Conservation (phyloP, 1,284 basidiomycete species). For the Neolentinus lepideus region DNA sequence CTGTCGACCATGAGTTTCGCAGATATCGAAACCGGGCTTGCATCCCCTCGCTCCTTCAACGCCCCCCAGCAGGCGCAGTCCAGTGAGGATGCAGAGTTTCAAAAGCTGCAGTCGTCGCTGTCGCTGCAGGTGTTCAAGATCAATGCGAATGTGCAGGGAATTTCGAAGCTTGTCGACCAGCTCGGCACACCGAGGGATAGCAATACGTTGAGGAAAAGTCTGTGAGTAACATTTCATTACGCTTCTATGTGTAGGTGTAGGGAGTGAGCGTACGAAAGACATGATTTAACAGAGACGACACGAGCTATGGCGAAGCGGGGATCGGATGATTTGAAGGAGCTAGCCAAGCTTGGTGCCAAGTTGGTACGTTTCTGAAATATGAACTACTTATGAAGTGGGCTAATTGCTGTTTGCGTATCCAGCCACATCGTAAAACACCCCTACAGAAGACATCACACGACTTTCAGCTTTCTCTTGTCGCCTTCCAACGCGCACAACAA, state of each 20-base stretch:
- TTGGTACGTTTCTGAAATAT: conserved; percentile 39
- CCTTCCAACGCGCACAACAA: conserved; percentile 90
- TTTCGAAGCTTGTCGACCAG: conserved; percentile 88
- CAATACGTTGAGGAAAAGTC: conserved; percentile 63
- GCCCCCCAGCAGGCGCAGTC: conserved; percentile 25
- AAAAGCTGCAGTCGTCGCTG: conserved; percentile 75
- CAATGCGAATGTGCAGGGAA: conserved; percentile 94
- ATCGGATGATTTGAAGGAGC: conserved; percentile 86
- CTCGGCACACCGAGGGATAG: conserved; percentile 80
- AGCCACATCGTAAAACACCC: conserved; percentile 72
- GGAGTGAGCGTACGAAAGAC: conserved; percentile 28
- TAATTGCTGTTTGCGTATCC: background rate
- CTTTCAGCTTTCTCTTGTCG: conserved; percentile 81
- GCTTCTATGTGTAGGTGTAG: background rate
- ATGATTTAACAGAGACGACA: conserved; percentile 91
- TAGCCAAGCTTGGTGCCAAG: conserved; percentile 60
- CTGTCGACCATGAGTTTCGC: conserved; percentile 67
- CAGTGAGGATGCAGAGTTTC: conserved; percentile 68
- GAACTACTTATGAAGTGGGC: conserved; percentile 2
- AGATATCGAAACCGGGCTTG: conserved; percentile 64
- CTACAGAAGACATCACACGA: conserved; percentile 92
- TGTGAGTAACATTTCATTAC: conserved; percentile 45
- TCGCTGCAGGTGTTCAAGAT: conserved; percentile 98
- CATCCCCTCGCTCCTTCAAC: conserved; percentile 24
- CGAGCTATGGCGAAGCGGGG: conserved; percentile 92